A percentile compares a stretch with the other conserved stretches of the same genome.
Evolutionary conservation across 169 alveolate genomes (phyloP).

Genomic region (Plasmodium cynomolgi): DNA sequence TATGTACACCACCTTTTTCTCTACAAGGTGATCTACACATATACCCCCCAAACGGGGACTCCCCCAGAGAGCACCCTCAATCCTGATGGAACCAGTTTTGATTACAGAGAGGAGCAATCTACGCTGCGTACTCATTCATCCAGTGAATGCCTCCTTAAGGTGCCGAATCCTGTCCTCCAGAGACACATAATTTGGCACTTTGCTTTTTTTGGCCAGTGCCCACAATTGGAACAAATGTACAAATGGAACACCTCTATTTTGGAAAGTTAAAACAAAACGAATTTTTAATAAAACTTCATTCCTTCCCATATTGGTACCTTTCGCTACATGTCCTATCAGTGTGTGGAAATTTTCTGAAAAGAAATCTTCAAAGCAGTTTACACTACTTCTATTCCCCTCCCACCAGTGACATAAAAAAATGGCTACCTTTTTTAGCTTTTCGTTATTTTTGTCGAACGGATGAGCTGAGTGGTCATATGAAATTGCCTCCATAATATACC

Average conservation of each 20-base stretch:
- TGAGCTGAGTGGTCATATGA: constrained; percentile 31
- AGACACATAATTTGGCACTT: constrained; percentile 47
- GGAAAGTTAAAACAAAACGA: constrained; percentile 59
- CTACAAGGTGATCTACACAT: neutral
- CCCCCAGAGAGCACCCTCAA: neutral
- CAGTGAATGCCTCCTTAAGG: neutral
- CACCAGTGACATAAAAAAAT: constrained; percentile 29
- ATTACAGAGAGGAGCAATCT: neutral
- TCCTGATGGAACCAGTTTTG: neutral
- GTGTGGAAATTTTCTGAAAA: constrained; percentile 12
- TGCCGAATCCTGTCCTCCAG: constrained; percentile 30
- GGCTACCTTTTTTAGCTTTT: constrained; percentile 3
- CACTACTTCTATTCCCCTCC: neutral
- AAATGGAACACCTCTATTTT: constrained; percentile 60
- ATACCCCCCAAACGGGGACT: neutral
- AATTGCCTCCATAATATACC: constrained; percentile 10
- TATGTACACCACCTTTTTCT: neutral
- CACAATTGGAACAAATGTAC: constrained; percentile 37
- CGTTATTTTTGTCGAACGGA: constrained; percentile 18
- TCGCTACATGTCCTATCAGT: constrained; percentile 10
- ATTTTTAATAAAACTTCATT: constrained; percentile 44
- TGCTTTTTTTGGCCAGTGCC: constrained; percentile 41
- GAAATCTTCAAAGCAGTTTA: neutral
- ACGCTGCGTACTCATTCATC: neutral
- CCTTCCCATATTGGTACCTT: constrained; percentile 22